phyloP scores from a whole-genome alignment of 2,329 filamentous ascomycete genomes.

The Cytospora mali region DNA sequence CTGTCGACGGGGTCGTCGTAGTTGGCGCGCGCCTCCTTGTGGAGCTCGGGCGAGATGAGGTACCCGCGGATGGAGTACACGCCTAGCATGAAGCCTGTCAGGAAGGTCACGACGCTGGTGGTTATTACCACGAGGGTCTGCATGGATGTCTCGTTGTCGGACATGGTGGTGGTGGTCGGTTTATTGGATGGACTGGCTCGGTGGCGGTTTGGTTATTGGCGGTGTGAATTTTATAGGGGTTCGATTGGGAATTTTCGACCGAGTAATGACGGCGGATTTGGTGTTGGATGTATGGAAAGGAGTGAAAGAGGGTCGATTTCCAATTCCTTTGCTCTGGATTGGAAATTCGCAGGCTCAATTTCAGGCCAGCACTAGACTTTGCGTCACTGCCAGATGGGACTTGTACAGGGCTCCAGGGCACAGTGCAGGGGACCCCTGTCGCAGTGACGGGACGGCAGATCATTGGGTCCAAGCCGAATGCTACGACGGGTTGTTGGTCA shows the following conservation, averaged over 20 bases:
- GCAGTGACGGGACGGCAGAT: conserved; percentile 1
- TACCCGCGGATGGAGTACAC: conserved; percentile 69
- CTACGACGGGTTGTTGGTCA: background rate
- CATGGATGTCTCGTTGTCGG: conserved; percentile 13
- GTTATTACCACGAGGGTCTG: conserved; percentile 60
- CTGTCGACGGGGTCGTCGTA: conserved; percentile 65
- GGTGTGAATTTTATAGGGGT: background rate
- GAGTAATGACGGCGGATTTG: background rate
- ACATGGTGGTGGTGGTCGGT: background rate
- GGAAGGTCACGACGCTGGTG: conserved; percentile 72
- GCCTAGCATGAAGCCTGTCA: conserved; percentile 81
- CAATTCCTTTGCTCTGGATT: background rate
- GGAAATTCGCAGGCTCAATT: conserved; percentile 11
- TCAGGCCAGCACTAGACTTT: conserved; percentile 12
- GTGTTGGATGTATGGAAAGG: too few species aligned
- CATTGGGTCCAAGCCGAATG: background rate
- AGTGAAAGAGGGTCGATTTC: background rate
- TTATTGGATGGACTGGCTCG: background rate
- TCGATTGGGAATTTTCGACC: background rate
- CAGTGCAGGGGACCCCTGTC: too few species aligned
- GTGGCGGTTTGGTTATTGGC: background rate
- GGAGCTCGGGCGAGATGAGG: conserved; percentile 58
- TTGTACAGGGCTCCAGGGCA: conserved; percentile 17
- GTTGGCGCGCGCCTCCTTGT: conserved; percentile 58
- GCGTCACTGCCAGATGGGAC: conserved; percentile 22